phyloP scores from a whole-genome alignment of 2,329 filamentous ascomycete genomes.

The Pseudocercospora fijiensis region DNA sequence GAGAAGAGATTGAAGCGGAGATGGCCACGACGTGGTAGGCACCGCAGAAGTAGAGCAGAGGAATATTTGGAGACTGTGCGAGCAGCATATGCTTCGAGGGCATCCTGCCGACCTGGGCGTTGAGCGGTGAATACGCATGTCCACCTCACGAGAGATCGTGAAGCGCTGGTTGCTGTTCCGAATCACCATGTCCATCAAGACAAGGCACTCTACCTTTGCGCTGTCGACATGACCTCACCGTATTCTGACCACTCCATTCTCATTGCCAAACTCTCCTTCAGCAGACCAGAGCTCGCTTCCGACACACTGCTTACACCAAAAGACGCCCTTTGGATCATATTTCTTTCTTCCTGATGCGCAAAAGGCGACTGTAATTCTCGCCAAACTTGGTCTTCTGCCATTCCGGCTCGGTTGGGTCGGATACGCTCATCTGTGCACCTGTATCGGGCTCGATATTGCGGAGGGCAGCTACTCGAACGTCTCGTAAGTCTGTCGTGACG shows the following conservation, averaged over 20 bases:
- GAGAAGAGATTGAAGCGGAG: neutral
- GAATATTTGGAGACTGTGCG: too few relatives aligned
- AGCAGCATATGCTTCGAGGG: too few relatives aligned
- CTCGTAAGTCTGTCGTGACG: conserved; percentile 14
- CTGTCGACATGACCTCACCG: conserved; percentile 14
- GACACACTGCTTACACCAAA: conserved; percentile 28
- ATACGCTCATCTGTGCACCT: conserved; percentile 51
- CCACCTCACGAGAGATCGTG: neutral
- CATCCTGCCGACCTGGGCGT: too few relatives aligned
- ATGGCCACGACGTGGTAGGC: neutral
- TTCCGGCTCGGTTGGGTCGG: conserved; percentile 39
- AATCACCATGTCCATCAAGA: neutral
- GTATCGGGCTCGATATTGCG: conserved; percentile 44
- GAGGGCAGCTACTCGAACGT: conserved; percentile 27
- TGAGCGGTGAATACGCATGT: neutral
- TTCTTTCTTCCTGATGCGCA: conserved; percentile 34
- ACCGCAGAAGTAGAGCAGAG: neutral
- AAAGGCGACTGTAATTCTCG: conserved; percentile 36
- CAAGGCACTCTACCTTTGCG: neutral
- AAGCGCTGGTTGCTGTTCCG: neutral
- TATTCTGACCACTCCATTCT: conserved; percentile 24
- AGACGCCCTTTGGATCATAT: conserved; percentile 39
- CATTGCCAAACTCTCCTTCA: conserved; percentile 10
- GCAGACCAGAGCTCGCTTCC: conserved; percentile 21
- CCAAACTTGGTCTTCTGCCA: conserved; percentile 42